A percentile compares a stretch with the other conserved stretches of the same genome.
Conservation (phyloP, 192 early-diverging fungal genomes). For the Obelidium mucronatum region DNA sequence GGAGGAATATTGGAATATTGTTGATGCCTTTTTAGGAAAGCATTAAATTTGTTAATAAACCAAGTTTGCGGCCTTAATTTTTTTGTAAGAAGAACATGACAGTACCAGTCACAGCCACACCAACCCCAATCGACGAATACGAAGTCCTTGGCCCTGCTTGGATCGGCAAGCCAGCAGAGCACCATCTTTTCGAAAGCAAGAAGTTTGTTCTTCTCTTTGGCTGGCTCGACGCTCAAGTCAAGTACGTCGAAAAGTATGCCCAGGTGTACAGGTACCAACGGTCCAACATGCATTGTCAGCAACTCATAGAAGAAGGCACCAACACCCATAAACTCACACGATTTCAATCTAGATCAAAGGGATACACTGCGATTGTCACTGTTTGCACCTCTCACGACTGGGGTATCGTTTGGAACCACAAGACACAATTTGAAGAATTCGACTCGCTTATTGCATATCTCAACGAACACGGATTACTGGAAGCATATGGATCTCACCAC, state of each 20-base stretch:
- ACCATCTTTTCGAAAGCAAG: not conserved
- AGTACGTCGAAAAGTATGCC: conserved; percentile 17
- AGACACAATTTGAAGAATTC: not conserved
- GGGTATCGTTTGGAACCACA: not conserved
- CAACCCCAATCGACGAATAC: no score
- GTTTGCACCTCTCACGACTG: not conserved
- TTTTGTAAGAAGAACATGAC: no score
- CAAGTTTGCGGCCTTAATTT: no score
- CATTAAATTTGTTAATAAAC: no score
- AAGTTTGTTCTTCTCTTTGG: conserved; percentile 14
- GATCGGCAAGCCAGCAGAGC: not conserved
- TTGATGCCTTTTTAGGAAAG: not conserved
- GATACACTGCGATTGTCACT: conserved; percentile 13
- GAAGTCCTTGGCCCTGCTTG: not conserved
- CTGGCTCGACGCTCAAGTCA: conserved; percentile 17
- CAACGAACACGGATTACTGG: not conserved
- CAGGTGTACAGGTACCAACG: conserved; percentile 21
- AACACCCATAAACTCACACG: no score
- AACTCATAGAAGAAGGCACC: no score
- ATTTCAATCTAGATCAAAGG: no score
- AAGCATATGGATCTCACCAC: no score
- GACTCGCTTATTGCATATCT: conserved; percentile 6
- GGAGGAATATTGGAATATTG: conserved; percentile 20
- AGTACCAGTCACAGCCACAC: no score
- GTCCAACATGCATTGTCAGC: no score